These are phyloP conservation scores for Calvatia gigantea DNA, from an alignment of 768 basidiomycete genomes.

Conservation along the genomic window DNA sequence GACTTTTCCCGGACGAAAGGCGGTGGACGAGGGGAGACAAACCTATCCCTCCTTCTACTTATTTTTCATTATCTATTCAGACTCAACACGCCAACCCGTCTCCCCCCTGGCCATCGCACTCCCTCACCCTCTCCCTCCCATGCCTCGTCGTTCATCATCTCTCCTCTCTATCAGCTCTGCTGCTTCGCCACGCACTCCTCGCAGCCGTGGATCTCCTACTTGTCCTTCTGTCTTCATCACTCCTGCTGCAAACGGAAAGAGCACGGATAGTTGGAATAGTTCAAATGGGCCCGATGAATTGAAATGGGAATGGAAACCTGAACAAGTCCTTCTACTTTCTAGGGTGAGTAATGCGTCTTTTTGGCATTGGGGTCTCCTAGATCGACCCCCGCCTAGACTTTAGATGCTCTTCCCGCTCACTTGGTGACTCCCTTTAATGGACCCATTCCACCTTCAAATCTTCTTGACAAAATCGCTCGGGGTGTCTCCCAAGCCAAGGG, in stretches of 20 bases:
- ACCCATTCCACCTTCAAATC: slow-evolving; percentile 77
- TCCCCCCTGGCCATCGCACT: slow-evolving; percentile 60
- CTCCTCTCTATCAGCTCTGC: slow-evolving; percentile 42
- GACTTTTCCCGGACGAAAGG: slow-evolving; percentile 1
- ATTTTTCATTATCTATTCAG: slow-evolving; percentile 39
- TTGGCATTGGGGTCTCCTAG: slow-evolving; percentile 12
- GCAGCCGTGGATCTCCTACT: slow-evolving; percentile 50
- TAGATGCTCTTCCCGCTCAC: slow-evolving; percentile 79
- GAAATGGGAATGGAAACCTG: slow-evolving; percentile 71
- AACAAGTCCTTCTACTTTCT: slow-evolving; percentile 63
- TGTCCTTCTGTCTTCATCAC: slow-evolving; percentile 52
- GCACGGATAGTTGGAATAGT: slow-evolving; percentile 83
- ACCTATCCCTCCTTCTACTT: slow-evolving; percentile 26
- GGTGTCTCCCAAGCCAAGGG: slow-evolving; percentile 75
- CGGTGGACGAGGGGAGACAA: neutral
- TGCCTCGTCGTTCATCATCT: slow-evolving; percentile 47
- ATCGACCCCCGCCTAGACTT: slow-evolving; percentile 45
- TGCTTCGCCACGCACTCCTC: slow-evolving; percentile 57
- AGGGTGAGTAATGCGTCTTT: slow-evolving; percentile 42
- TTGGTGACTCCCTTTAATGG: slow-evolving; percentile 88
- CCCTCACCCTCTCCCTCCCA: slow-evolving; percentile 56
- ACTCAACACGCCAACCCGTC: slow-evolving; percentile 46
- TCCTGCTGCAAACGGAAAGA: slow-evolving; percentile 53
- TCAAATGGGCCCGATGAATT: slow-evolving; percentile 62
- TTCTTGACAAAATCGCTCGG: slow-evolving; percentile 83